Conservation (phyloP, 768 basidiomycete genomes). For the Hygrocybe punicea region DNA sequence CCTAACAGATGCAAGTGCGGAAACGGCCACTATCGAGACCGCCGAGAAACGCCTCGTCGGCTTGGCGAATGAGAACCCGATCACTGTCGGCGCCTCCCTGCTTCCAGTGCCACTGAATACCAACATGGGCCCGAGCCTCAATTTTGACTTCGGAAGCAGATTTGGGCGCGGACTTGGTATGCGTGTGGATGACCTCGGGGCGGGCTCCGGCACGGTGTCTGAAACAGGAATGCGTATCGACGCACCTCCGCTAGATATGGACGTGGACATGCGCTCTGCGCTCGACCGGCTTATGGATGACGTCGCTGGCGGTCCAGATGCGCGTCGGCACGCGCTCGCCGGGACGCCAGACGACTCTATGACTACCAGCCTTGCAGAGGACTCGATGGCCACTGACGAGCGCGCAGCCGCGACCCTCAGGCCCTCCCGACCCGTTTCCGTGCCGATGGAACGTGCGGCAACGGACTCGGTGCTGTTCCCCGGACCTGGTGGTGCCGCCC, state of each 20-base stretch:
- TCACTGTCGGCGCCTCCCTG: background rate
- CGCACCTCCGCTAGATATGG: constrained; percentile 42
- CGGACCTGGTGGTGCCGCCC: constrained; percentile 28
- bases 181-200: constrained; percentile 28
- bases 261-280: constrained; percentile 70
- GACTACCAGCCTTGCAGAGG: constrained; percentile 40
- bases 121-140: constrained; percentile 22
- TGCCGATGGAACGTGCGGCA: constrained; percentile 46
- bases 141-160: constrained; percentile 48
- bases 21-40: constrained; percentile 48
- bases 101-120: background rate
- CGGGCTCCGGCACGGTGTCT: constrained; percentile 15
- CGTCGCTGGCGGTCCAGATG: constrained; percentile 37
- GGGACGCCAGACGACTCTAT: constrained; percentile 40
- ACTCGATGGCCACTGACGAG: constrained; percentile 33
- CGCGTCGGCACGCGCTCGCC: constrained; percentile 1
- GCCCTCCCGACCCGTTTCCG: constrained; percentile 17
- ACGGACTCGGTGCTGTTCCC: constrained; percentile 49
- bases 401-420: constrained; percentile 22
- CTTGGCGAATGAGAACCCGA: background rate
- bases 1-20: constrained; percentile 42
- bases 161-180: constrained; percentile 36
- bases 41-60: constrained; percentile 43
- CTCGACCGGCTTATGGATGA: constrained; percentile 72
- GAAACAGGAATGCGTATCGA: constrained; percentile 16